These are phyloP conservation scores for Lentinula edodes DNA, from an alignment of 768 basidiomycete species.

Conservation along the genomic window DNA sequence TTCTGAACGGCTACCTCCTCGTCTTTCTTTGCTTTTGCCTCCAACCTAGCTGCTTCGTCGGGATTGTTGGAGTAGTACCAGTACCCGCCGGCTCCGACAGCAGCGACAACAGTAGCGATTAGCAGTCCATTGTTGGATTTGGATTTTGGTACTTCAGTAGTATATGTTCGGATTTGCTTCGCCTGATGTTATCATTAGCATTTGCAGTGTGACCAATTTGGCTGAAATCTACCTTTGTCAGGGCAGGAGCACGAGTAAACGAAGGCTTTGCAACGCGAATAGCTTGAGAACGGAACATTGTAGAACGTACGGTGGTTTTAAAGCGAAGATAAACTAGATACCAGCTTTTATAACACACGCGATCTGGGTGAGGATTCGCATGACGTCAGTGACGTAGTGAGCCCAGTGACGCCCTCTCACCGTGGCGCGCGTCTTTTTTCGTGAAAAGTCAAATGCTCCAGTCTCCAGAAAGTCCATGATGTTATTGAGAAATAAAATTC, in stretches of 20 bases:
- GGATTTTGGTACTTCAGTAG: not conserved
- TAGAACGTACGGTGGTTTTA: not conserved
- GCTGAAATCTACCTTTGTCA: not conserved
- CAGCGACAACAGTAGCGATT: slow-evolving; percentile 3
- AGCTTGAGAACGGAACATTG: slow-evolving; percentile 8
- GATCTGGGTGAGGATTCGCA: not conserved
- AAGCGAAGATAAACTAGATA: not conserved
- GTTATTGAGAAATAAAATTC: not conserved
- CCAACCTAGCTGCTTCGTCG: slow-evolving; percentile 7
- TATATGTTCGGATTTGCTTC: not conserved
- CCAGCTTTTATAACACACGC: not conserved
- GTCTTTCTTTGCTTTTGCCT: slow-evolving; percentile 7
- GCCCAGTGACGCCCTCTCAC: not conserved
- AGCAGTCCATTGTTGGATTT: slow-evolving; percentile 1
- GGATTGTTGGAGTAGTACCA: slow-evolving; percentile 11
- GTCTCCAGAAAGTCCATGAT: not conserved
- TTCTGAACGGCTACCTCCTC: slow-evolving; percentile 6
- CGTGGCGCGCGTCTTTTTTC: not conserved
- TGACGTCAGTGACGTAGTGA: slow-evolving; percentile 3
- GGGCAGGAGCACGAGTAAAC: not conserved
- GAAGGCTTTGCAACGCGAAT: slow-evolving; percentile 1
- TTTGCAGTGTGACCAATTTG: not conserved
- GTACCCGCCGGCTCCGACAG: slow-evolving; percentile 10
- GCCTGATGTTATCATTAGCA: not conserved
- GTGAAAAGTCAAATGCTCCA: not conserved